phyloP scores from a whole-genome alignment of 2,329 filamentous ascomycete species.

The Hymenoscyphus salicellus region DNA sequence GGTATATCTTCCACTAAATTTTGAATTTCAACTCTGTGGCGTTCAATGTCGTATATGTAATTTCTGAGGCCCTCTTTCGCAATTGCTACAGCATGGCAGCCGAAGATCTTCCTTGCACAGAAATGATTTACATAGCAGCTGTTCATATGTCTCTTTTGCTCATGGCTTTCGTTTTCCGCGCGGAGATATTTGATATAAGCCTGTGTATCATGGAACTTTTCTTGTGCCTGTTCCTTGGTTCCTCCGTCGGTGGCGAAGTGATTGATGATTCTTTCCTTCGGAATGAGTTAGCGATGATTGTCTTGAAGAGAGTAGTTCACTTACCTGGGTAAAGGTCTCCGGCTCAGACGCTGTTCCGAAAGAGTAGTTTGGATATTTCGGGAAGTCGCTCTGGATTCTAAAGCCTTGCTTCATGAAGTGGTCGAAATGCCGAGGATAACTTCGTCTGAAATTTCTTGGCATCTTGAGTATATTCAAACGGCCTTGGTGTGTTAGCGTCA shows the following conservation, averaged over 20 bases:
- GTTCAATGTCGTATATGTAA: not conserved
- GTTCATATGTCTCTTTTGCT: not conserved
- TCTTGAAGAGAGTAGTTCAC: not conserved
- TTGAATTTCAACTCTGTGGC: not conserved
- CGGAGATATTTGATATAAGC: not conserved
- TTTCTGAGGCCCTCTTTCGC: not conserved
- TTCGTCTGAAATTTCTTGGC: slow-evolving; percentile 12
- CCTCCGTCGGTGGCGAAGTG: not conserved
- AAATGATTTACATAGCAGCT: not conserved
- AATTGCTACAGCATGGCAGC: not conserved
- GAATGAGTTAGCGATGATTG: not conserved
- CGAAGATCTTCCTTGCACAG: not conserved
- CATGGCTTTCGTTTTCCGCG: not conserved
- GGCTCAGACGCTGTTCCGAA: slow-evolving; percentile 12
- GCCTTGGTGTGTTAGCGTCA: not conserved
- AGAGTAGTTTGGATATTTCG: not conserved
- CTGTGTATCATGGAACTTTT: not conserved
- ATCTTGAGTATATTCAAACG: slow-evolving; percentile 8
- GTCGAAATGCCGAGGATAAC: slow-evolving; percentile 6
- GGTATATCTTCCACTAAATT: not conserved
- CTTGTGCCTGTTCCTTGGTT: slow-evolving; percentile 7
- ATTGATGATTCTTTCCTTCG: not conserved
- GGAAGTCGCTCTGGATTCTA: not conserved
- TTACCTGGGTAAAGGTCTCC: slow-evolving; percentile 14
- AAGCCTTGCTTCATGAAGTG: not conserved